phyloP scores from a whole-genome alignment of 148 eudicot species.

The Spergularia marina region DNA sequence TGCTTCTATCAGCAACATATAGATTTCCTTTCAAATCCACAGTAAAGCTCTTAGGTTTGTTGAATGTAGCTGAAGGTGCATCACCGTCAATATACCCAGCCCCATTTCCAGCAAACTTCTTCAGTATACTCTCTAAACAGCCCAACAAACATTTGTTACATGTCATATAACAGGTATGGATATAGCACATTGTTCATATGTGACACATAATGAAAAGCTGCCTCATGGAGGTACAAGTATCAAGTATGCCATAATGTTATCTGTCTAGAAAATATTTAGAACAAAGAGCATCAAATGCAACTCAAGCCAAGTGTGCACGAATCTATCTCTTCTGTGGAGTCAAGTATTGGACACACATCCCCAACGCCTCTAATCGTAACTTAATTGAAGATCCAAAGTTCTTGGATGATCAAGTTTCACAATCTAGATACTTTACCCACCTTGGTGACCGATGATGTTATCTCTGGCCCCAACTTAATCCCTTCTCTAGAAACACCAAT shows the following conservation, averaged over 20 bases:
- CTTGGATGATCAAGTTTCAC: not conserved
- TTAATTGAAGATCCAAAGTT: not conserved
- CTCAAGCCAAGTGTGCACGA: not conserved
- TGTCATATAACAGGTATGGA: not conserved
- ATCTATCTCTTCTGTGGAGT: not conserved
- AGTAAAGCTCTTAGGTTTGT: conserved; percentile 64
- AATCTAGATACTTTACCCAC: too few relatives aligned
- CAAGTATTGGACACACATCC: not conserved
- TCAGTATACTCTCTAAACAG: conserved; percentile 44
- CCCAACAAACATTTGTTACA: not conserved
- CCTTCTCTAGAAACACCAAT: not conserved
- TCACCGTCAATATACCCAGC: conserved; percentile 54
- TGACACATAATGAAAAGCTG: not conserved
- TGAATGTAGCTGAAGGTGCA: conserved; percentile 45
- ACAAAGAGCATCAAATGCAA: not conserved
- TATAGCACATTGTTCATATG: not conserved
- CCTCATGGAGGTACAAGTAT: not conserved
- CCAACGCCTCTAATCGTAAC: not conserved
- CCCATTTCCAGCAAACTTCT: conserved; percentile 48
- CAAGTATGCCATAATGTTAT: not conserved
- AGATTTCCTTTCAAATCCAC: conserved; percentile 66
- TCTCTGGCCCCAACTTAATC: not conserved
- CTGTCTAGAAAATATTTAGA: not conserved
- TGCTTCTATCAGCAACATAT: conserved; percentile 62
- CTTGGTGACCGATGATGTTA: too few relatives aligned